A percentile compares a stretch with the other conserved stretches of the same genome.
Conservation (phyloP, 192 early-diverging fungal genomes). For the Coemansia biformis region DNA sequence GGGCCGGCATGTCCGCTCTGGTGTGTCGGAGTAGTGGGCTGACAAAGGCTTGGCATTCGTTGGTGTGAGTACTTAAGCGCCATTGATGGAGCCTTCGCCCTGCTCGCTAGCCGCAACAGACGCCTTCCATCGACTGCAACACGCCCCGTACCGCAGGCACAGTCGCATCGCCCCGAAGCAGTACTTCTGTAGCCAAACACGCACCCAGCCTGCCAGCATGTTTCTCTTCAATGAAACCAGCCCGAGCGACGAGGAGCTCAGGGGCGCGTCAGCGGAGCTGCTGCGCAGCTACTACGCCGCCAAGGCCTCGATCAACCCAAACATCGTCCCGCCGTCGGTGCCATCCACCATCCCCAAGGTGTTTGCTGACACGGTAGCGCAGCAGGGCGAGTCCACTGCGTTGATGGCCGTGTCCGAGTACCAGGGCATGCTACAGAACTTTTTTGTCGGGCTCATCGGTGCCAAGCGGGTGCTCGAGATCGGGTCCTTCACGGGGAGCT, state of each 20-base stretch:
- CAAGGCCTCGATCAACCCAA: constrained; percentile 26
- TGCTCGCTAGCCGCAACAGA: no score
- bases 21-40: no score
- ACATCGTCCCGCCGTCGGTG: constrained; percentile 15
- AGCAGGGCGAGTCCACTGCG: constrained; percentile 4
- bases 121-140: no score
- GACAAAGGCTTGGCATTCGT: no score
- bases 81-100: no score
- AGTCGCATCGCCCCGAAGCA: no score
- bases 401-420: constrained; percentile 47
- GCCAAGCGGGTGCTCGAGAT: constrained; percentile 60
- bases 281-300: constrained; percentile 24
- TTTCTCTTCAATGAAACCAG: not conserved
- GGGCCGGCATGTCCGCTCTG: no score
- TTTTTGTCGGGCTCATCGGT: constrained; percentile 48
- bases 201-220: no score
- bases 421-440: constrained; percentile 52
- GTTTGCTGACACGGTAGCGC: constrained; percentile 7
- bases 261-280: constrained; percentile 9
- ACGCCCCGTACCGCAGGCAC: no score
- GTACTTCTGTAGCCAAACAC: no score
- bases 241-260: constrained; percentile 8
- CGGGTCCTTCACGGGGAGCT: constrained; percentile 63
- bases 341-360: constrained; percentile 18
- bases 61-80: no score